Evolutionary conservation across 805 yeast species (phyloP), one percentile per base, ranked within the genome.

Genomic region (Blastobotrys americana): DNA sequence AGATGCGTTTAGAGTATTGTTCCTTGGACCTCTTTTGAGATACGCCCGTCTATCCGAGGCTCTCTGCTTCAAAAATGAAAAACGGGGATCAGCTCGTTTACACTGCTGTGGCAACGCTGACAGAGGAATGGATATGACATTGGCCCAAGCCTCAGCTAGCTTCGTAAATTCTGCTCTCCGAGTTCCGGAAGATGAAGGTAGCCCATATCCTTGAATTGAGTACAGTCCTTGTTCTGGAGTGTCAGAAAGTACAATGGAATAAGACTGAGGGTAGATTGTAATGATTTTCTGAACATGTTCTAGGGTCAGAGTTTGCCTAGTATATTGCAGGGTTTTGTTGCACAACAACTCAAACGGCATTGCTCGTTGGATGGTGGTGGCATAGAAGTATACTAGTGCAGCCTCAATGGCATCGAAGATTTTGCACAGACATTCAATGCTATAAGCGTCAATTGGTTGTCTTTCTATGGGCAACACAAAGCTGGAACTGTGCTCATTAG

Each of bases 341-440:
- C 44, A 34, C 27, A 61, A 50, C 17, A 41, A 44, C 3, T 38
- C 42, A 6, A 59, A 48, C n/a, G 47, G 39, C 36, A 61, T 44
- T 1, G 56, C 55, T n/a, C 45, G 47, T 3, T 50, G 44, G 20
- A 52, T 25, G 8, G 55, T 51, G 17, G 53, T 50, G 28, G 58
- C 49, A 39, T 52, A 55, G 42, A 52, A 50, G 27, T 47, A 47
- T 23, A 53, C 44, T 8, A 51, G 42, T 31, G 49, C 39, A 18
- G 51, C 42, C 28, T 58, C 63, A 10, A 58, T 47, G 16, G 59
- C 55, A 9, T 38, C 37, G 23, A 59, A 53, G 4, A 52, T 40
- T 9, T 46, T 45, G 18, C 38, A 35, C 18, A 52, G 42, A 2
- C 25, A 8, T 3, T 39, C 44, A n/a, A 37, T 41, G 17, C 42